Evolutionary conservation across 2,329 filamentous ascomycete genomes (phyloP).

Genomic region (Fusarium sp.): DNA sequence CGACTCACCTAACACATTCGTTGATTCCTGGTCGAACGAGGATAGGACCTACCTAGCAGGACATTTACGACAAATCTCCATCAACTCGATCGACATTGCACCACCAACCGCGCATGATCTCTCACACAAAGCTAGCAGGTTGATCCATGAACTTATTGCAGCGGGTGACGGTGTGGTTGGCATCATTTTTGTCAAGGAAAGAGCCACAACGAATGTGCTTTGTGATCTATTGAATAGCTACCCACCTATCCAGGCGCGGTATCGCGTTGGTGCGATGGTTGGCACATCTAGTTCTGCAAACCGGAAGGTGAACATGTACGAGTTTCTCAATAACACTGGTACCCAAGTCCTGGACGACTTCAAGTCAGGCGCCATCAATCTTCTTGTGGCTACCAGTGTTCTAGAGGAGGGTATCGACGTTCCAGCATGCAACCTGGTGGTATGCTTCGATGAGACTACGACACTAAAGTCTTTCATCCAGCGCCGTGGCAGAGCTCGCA

Average conservation of each 20-base stretch:
- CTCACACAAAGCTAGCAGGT: conserved; percentile 70
- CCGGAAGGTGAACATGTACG: conserved; percentile 60
- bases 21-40: conserved; percentile 61
- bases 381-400: conserved; percentile 75
- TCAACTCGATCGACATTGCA: conserved; percentile 16
- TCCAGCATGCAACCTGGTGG: conserved; percentile 73
- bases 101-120: conserved; percentile 52
- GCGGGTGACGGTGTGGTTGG: conserved; percentile 64
- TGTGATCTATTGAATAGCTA: conserved; percentile 69
- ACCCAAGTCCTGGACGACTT: conserved; percentile 63
- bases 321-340: conserved; percentile 54
- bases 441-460: conserved; percentile 68
- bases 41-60: conserved; percentile 71
- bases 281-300: conserved; percentile 63
- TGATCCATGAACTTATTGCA: conserved; percentile 68
- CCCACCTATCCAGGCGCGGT: conserved; percentile 62
- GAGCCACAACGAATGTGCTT: conserved; percentile 73
- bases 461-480: conserved; percentile 73
- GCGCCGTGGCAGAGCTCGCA: conserved; percentile 68
- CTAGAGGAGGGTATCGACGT: conserved; percentile 79
- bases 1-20: conserved; percentile 41
- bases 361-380: conserved; percentile 67
- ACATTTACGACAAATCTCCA: conserved; percentile 59
- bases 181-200: conserved; percentile 78
- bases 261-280: conserved; percentile 69